phyloP scores from a whole-genome alignment of 768 basidiomycete genomes.

The Mycena chlorophos region DNA sequence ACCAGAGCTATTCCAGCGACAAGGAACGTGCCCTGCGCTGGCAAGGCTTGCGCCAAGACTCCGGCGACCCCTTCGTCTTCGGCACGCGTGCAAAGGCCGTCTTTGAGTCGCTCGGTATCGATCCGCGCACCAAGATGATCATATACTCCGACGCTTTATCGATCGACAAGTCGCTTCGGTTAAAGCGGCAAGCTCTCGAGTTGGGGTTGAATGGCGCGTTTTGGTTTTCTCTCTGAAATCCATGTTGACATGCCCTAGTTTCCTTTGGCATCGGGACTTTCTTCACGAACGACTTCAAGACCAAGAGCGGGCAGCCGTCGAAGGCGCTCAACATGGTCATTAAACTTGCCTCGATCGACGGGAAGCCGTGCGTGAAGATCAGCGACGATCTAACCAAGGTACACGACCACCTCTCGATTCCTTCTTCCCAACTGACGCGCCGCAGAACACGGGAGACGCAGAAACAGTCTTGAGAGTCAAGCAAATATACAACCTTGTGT shows the following conservation, averaged over 20 bases:
- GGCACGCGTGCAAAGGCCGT: constrained; percentile 70
- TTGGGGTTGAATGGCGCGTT: constrained; percentile 66
- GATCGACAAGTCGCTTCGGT: constrained; percentile 64
- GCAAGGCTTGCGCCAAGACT: constrained; percentile 89
- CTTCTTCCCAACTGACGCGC: not conserved
- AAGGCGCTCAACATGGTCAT: constrained; percentile 93
- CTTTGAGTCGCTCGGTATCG: constrained; percentile 71
- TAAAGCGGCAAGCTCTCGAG: constrained; percentile 72
- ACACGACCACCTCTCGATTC: not conserved
- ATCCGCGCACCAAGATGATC: constrained; percentile 62
- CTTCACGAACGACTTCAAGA: constrained; percentile 85
- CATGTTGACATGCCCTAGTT: constrained; percentile 43
- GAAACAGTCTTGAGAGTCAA: constrained; percentile 64
- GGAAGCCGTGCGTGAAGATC: constrained; percentile 83
- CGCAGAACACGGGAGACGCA: constrained; percentile 67
- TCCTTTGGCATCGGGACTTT: constrained; percentile 94
- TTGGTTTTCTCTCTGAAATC: not conserved
- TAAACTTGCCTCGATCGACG: constrained; percentile 78
- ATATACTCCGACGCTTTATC: constrained; percentile 85
- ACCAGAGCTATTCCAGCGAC: constrained; percentile 58
- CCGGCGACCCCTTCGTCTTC: constrained; percentile 85
- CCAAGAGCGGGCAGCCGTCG: constrained; percentile 55
- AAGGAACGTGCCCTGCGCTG: constrained; percentile 67
- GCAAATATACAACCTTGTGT: constrained; percentile 40
- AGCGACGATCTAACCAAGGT: constrained; percentile 89